Evolutionary conservation across 164 flowering plant species (phyloP), one percentile per base, ranked within the genome.

Genomic region (Santalum album): DNA sequence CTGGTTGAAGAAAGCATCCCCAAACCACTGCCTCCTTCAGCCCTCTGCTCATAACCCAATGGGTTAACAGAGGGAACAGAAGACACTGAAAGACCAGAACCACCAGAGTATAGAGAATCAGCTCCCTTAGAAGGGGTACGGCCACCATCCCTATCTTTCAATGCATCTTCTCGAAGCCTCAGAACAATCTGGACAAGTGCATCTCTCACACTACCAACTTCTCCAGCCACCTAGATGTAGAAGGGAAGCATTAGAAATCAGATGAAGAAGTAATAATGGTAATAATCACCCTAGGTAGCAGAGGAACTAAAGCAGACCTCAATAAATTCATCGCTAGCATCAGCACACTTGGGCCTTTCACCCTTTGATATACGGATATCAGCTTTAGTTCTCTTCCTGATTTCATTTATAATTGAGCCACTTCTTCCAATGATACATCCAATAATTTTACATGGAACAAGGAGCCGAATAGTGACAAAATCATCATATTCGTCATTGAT

Each of bases 381-480:
- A 54, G 96, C 90, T 59, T 58, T 85, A 52, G 95, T 84, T 73
- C 82, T 85, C 72, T 83, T 87, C 56, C 99, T 59, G 21, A 89
- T 85, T 69, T 92, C 99, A 79, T 78, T 92, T 39, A 92, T 78
- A 49, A 92, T 92, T 12, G 86, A 73, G 59, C 97, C 99, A 72
- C 83, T 75, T 70, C 77, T 92, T 34, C 99, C 97, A 58, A 92
- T 92, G 25, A 92, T 74, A 59, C 97, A 92, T 1, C 99, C 99
- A 62, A 92, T 87, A 61, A 79, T 70, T 70, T 77, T 89, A 29
- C 90, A 83, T 24, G 92, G 85, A 67, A 92, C 82, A 55, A 89
- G 90, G 32, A 92, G 75, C 43, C 90, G 71, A 45, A 89, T 64
- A 17, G 66, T 54, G 24, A 78, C 83, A 48, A 54, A 72, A 17